These are phyloP conservation scores for Phytomonas serpens DNA, from an alignment of 208 protist species.

Conservation along the genomic window DNA sequence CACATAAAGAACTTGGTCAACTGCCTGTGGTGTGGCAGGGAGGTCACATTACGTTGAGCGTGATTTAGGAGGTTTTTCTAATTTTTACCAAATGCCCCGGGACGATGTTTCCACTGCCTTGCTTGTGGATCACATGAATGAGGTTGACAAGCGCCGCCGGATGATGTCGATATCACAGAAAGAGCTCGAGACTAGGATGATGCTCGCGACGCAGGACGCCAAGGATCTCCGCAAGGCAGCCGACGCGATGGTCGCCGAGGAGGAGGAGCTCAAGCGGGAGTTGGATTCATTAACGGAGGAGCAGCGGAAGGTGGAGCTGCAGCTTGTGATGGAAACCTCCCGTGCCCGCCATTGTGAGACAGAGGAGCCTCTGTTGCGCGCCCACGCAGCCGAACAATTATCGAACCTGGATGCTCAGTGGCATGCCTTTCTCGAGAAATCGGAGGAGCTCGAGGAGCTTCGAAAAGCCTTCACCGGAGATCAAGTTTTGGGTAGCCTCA, in stretches of 20 bases:
- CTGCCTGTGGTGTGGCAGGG: background rate
- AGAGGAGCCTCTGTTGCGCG: conserved; percentile 52
- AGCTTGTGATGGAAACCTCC: conserved; percentile 35
- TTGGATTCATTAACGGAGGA: conserved; percentile 46
- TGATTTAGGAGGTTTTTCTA: background rate
- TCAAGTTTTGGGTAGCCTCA: conserved; percentile 17
- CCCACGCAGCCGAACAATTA: conserved; percentile 22
- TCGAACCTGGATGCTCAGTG: conserved; percentile 20
- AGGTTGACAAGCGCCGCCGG: conserved; percentile 65
- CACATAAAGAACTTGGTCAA: background rate
- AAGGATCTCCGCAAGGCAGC: conserved; percentile 29
- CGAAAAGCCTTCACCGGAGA: conserved; percentile 23
- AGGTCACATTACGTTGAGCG: background rate
- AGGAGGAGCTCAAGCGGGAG: conserved; percentile 32
- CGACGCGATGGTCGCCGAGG: conserved; percentile 25
- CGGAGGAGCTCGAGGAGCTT: conserved; percentile 31
- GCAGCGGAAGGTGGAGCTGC: conserved; percentile 62
- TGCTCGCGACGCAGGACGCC: conserved; percentile 39
- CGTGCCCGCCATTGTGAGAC: conserved; percentile 48
- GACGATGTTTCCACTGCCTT: conserved; percentile 33
- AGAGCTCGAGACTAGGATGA: conserved; percentile 53
- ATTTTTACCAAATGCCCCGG: conserved; percentile 10
- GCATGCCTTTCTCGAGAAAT: conserved; percentile 21
- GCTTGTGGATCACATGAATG: conserved; percentile 69
- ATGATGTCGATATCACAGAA: conserved; percentile 61